A percentile compares a stretch with the other conserved stretches of the same genome.
phyloP scores from a whole-genome alignment of 1,284 basidiomycete genomes.

The Irpex rosettiformis region DNA sequence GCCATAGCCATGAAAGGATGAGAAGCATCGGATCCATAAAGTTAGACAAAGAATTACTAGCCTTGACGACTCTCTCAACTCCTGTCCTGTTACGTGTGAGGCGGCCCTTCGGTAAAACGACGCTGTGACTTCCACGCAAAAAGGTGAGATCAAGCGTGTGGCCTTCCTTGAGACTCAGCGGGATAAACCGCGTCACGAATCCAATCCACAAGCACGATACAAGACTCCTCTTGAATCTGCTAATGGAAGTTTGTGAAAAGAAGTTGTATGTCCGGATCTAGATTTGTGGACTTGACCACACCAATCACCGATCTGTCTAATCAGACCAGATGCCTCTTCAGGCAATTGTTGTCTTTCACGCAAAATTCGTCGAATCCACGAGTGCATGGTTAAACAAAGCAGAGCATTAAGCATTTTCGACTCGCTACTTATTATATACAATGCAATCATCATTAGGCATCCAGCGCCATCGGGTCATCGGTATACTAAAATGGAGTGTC shows the following conservation, averaged over 20 bases:
- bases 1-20: neutral
- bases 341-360: neutral
- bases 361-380: neutral
- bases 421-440: constrained; percentile 4
- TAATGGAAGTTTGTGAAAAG: neutral
- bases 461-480: neutral
- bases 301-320: neutral
- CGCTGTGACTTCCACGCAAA: too few species aligned
- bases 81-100: too few species aligned
- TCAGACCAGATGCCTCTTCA: neutral
- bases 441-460: constrained; percentile 3
- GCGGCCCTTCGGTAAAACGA: too few species aligned
- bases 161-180: too few species aligned
- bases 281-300: neutral
- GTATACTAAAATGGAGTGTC: neutral
- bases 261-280: neutral
- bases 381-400: neutral
- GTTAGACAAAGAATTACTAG: neutral
- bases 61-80: neutral
- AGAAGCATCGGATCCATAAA: neutral
- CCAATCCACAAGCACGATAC: too few species aligned
- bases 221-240: too few species aligned
- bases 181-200: too few species aligned
- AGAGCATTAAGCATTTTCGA: neutral
- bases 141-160: too few species aligned